Conservation (phyloP, 2,329 filamentous ascomycete genomes). For the Xylariaceae sp. region DNA sequence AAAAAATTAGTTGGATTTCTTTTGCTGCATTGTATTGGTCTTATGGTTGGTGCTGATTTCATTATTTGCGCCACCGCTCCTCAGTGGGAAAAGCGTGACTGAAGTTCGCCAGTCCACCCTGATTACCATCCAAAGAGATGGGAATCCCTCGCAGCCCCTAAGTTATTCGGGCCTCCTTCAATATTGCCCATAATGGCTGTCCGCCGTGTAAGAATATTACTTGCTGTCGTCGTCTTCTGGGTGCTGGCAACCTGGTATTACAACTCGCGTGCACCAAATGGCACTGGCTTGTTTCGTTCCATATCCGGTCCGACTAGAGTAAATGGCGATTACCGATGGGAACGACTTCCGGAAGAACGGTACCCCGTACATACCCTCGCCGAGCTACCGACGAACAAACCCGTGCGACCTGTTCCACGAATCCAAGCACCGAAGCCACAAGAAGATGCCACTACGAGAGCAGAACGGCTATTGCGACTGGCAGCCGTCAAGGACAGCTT, state of each 20-base stretch:
- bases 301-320: constrained; percentile 12
- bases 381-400: constrained; percentile 45
- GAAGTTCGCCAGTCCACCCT: too few relatives aligned
- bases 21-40: too few relatives aligned
- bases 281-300: constrained; percentile 25
- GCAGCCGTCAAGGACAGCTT: constrained; percentile 58
- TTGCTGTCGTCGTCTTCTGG: constrained; percentile 40
- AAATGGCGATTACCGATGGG: constrained; percentile 35
- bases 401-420: constrained; percentile 60
- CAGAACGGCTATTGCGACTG: constrained; percentile 46
- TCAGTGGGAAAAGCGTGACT: too few relatives aligned
- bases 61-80: too few relatives aligned
- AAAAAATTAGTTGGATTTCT: too few relatives aligned
- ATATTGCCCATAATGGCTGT: constrained; percentile 35
- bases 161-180: constrained; percentile 1
- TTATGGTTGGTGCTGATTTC: too few relatives aligned
- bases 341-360: constrained; percentile 43
- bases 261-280: constrained; percentile 31
- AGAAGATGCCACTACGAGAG: constrained; percentile 44
- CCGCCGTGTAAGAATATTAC: constrained; percentile 39
- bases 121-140: constrained; percentile 19
- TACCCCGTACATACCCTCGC: constrained; percentile 43
- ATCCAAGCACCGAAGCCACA: constrained; percentile 62
- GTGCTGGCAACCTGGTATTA: constrained; percentile 42
- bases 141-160: background rate